phyloP scores from a whole-genome alignment of 2,329 filamentous ascomycete genomes.

The Cylindrodendrum hubeiense region DNA sequence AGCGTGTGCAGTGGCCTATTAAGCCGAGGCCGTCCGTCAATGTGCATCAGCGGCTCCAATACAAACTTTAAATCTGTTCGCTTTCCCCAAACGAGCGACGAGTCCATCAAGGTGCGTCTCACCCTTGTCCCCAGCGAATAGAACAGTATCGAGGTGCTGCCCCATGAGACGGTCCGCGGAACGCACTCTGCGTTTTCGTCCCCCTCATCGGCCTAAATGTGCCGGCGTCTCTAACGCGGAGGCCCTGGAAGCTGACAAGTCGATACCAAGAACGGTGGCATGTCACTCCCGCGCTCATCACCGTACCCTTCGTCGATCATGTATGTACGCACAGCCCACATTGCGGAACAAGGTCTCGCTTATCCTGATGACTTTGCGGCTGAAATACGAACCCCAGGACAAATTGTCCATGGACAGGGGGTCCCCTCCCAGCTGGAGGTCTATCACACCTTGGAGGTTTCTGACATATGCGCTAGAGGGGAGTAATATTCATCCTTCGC shows the following conservation, averaged over 20 bases:
- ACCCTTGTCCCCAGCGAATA: background rate
- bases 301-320: background rate
- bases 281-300: background rate
- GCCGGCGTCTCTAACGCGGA: no score
- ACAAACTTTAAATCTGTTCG: slow-evolving; percentile 25
- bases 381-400: background rate
- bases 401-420: background rate
- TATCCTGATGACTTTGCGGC: background rate
- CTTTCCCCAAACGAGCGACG: slow-evolving; percentile 9
- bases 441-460: background rate
- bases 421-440: background rate
- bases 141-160: background rate
- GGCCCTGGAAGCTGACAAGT: no score
- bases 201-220: no score
- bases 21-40: background rate
- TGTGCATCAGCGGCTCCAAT: slow-evolving; percentile 32
- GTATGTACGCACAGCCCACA: background rate
- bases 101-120: background rate
- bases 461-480: background rate
- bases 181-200: no score
- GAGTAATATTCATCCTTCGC: background rate
- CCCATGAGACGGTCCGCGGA: background rate
- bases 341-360: background rate
- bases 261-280: no score
- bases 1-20: background rate